Percentiles rank a stretch among this genome's conserved stretches.
These are phyloP conservation scores for Acacia concinna DNA, from an alignment of 331 rosid species.

Conservation along the genomic window DNA sequence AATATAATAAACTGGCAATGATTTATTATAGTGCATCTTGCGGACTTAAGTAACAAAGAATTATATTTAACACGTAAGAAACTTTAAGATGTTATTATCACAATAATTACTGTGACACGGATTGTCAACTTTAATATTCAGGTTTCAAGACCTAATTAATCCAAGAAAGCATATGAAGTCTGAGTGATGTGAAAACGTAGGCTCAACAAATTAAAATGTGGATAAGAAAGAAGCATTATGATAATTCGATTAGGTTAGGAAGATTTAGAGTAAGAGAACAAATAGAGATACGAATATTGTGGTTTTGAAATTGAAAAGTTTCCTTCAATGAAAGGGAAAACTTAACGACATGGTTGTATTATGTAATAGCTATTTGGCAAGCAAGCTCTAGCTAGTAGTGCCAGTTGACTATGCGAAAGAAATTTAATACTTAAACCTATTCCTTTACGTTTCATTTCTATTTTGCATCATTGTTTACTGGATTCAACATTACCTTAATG, in stretches of 20 bases:
- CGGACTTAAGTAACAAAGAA: neutral
- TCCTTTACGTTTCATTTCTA: conserved; percentile 21
- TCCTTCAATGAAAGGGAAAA: conserved; percentile 13
- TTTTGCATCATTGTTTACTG: conserved; percentile 17
- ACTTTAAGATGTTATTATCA: neutral
- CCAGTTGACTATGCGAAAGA: neutral
- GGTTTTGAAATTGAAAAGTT: conserved; percentile 15
- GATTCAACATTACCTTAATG: conserved; percentile 25
- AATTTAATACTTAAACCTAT: neutral
- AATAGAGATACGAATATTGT: conserved; percentile 15
- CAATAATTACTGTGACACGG: neutral
- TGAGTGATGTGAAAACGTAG: conserved; percentile 14
- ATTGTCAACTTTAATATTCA: neutral
- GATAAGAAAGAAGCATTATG: conserved; percentile 13
- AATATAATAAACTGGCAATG: neutral
- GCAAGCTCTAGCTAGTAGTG: conserved; percentile 1
- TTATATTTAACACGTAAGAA: neutral
- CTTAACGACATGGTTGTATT: conserved; percentile 12
- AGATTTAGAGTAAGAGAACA: neutral
- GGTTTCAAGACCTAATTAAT: neutral
- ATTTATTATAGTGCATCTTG: neutral
- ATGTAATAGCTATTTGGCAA: neutral
- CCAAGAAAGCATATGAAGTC: neutral
- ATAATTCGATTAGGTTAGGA: conserved; percentile 9
- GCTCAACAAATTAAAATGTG: neutral